These are phyloP conservation scores for Paramecium octaurelia DNA, from an alignment of 73 alveolate species.

Conservation along the genomic window DNA sequence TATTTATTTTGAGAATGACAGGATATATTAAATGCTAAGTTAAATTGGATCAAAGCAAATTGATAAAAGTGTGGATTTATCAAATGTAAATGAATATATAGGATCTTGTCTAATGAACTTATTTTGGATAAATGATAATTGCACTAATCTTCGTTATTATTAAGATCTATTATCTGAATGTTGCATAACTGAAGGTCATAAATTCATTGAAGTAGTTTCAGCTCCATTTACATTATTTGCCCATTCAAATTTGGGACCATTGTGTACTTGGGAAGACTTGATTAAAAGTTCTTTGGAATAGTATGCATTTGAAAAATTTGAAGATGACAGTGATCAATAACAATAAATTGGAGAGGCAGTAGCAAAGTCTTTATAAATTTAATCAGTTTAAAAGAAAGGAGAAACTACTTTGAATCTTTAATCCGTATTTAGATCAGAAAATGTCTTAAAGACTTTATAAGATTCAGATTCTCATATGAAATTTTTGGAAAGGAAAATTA, in stretches of 20 bases:
- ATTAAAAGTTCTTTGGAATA: conserved; percentile 47
- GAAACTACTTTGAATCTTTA: neutral
- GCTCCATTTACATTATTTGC: conserved; percentile 49
- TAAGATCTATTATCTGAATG: conserved; percentile 33
- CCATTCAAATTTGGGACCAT: conserved; percentile 36
- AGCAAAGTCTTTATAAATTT: neutral
- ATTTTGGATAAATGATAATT: conserved; percentile 51
- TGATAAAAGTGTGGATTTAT: conserved; percentile 68
- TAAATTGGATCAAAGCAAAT: conserved; percentile 61
- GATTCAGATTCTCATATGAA: conserved; percentile 57
- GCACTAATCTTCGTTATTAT: conserved; percentile 13
- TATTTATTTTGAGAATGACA: conserved; percentile 76
- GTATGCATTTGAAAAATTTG: conserved; percentile 48
- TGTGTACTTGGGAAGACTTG: conserved; percentile 55
- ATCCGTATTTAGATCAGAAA: neutral
- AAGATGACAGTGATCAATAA: neutral
- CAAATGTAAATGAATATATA: conserved; percentile 79
- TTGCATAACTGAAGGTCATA: conserved; percentile 53
- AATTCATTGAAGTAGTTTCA: conserved; percentile 49
- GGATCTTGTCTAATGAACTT: conserved; percentile 71
- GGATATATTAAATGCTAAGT: conserved; percentile 63
- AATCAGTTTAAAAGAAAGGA: neutral
- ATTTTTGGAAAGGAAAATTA: conserved; percentile 52
- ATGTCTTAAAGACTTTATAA: neutral
- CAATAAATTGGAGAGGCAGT: conserved; percentile 2